These are phyloP conservation scores for Caulochytrium protostelioides DNA, from an alignment of 371 early-diverging fungal species.

Conservation along the genomic window DNA sequence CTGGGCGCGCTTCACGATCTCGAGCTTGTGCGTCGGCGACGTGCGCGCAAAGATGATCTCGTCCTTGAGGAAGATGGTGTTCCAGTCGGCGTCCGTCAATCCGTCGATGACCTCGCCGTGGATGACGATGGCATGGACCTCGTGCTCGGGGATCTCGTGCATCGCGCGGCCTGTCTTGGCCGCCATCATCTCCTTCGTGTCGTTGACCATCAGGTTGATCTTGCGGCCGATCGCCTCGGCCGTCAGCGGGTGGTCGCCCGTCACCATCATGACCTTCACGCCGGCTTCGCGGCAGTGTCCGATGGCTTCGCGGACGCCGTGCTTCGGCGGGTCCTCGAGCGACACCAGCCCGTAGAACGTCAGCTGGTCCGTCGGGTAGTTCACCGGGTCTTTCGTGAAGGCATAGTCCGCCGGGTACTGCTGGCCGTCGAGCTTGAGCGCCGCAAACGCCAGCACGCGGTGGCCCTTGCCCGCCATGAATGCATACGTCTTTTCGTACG, in stretches of 20 bases:
- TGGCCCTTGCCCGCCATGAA: conserved; percentile 76
- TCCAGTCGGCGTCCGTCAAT: conserved; percentile 69
- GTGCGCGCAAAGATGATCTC: conserved; percentile 85
- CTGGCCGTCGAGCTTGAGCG: conserved; percentile 33
- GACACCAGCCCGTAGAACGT: conserved; percentile 67
- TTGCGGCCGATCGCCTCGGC: conserved; percentile 45
- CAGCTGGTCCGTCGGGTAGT: conserved; percentile 45
- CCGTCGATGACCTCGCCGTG: conserved; percentile 70
- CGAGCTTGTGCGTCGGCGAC: conserved; percentile 69
- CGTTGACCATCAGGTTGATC: conserved; percentile 70
- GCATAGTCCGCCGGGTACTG: conserved; percentile 43
- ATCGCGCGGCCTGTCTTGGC: conserved; percentile 32
- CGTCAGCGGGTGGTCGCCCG: conserved; percentile 85
- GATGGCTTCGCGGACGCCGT: conserved; percentile 89
- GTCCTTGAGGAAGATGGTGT: conserved; percentile 53
- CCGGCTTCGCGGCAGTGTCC: conserved; percentile 75
- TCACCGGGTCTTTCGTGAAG: conserved; percentile 47
- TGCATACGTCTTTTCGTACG: conserved; percentile 51
- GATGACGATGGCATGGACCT: conserved; percentile 70
- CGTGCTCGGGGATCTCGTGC: conserved; percentile 44
- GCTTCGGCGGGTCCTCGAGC: conserved; percentile 87
- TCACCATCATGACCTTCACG: conserved; percentile 88
- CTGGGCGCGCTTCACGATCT: conserved; percentile 67
- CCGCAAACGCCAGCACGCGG: conserved; percentile 82
- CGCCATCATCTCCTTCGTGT: conserved; percentile 59